Evolutionary conservation across 73 alveolate genomes (phyloP).

Genomic region (Durusdinium trenchii): DNA sequence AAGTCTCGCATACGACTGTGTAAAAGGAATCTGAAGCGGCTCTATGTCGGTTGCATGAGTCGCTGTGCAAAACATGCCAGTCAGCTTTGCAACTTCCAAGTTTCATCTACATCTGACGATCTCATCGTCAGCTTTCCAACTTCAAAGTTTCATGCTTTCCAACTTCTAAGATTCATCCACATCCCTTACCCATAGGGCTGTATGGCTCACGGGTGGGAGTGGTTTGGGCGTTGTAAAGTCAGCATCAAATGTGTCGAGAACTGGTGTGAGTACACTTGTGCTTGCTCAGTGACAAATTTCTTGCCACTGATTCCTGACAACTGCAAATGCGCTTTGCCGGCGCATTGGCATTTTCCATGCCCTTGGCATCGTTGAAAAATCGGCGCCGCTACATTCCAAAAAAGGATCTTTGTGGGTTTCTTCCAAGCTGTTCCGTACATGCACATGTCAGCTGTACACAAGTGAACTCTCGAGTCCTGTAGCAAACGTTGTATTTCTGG

Average conservation of each 20-base stretch:
- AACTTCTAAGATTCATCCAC: no score
- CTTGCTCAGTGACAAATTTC: not conserved
- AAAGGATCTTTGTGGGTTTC: not conserved
- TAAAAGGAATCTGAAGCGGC: no score
- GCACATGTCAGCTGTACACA: not conserved
- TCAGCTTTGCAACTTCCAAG: no score
- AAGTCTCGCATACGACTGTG: no score
- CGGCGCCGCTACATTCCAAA: not conserved
- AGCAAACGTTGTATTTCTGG: not conserved
- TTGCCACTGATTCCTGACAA: not conserved
- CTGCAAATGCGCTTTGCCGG: not conserved
- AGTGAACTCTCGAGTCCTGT: not conserved
- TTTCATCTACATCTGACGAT: no score
- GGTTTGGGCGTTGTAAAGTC: not conserved
- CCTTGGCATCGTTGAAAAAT: not conserved
- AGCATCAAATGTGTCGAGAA: not conserved
- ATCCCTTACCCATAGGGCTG: not conserved
- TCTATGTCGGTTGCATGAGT: no score
- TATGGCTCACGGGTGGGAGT: slow-evolving; percentile 13
- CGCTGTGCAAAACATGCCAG: no score
- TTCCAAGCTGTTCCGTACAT: not conserved
- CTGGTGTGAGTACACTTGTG: not conserved
- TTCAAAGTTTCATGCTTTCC: no score
- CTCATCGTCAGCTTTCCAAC: no score
- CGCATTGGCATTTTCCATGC: not conserved